Base-by-base conservation (phyloP, 805 yeast species). In the Priceomyces melissophilus region DNA sequence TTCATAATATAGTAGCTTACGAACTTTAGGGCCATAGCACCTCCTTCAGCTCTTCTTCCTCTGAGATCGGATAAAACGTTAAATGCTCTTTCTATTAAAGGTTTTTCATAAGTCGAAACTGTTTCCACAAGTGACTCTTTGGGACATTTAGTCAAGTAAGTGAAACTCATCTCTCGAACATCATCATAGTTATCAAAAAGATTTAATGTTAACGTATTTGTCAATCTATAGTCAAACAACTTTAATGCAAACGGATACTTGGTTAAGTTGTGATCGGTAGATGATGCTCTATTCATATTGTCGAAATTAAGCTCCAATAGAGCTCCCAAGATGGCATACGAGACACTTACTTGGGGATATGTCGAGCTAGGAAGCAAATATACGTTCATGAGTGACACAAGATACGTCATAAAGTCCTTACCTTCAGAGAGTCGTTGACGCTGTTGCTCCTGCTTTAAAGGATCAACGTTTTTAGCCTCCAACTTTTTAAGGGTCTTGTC, bases 181-280 rank as follows among this genome's bases (percentile, higher is more conserved):
- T 89, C 96, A 42, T 85, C 88, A 60, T 80, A 89, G 45, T 84
- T 82, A 55, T 84, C 83, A 25, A 80, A 65, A 6, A 86, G 65
- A 40, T 79, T 79, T 47, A 83, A 85, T 13, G 84, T 57, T 38
- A 89, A 61, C 7, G 78, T 52, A 37, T 81, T 63, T 1, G 75
- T 53, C 23, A 77, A 48, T 1, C 61, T 55, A 1, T 49, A 48
- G 13, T 63, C 40, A 26, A 27, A 39, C 4, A 37, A 32, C 10
- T 38, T 32, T 2, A 52, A 11, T 1, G 23, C 26, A 35, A 37
- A 44, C 14, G 46, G 47, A 26, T 38, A 46, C 11, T 12, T 14
- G 10, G 29, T 30, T 15, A 31, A 7, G 4, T 36, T 23, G 10
- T 27, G 13, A 23, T 30, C 17, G 31, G 30, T 11, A 8, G 10